A percentile compares a stretch with the other conserved stretches of the same genome.
Conservation (phyloP, 1,284 basidiomycete genomes). For the Tilletia caries region DNA sequence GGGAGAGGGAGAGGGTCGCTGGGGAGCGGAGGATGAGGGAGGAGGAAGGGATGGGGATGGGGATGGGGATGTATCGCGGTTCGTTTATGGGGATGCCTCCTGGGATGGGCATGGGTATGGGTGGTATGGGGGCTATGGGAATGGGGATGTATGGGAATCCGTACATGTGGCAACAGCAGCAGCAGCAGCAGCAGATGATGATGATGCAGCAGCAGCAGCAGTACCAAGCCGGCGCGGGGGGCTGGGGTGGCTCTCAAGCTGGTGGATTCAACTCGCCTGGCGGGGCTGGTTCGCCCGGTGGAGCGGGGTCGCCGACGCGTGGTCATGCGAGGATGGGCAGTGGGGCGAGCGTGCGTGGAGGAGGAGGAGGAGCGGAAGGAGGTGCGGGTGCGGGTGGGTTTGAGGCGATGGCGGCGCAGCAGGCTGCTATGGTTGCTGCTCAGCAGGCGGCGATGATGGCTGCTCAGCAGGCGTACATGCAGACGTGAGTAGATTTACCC, state of each 20-base stretch:
- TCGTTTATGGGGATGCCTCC: conserved; percentile 10
- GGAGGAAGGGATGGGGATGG: conserved; percentile 79
- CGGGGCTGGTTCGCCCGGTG: background rate
- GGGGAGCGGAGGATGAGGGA: conserved; percentile 71
- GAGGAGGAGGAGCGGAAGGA: conserved; percentile 20
- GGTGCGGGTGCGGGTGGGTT: conserved; percentile 18
- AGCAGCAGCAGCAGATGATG: conserved; percentile 36
- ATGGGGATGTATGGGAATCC: conserved; percentile 24
- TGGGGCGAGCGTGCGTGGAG: conserved; percentile 7
- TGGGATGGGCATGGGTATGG: conserved; percentile 25
- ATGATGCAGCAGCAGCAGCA: background rate
- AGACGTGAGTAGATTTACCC: conserved; percentile 22
- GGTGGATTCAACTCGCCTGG: background rate
- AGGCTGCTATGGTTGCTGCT: conserved; percentile 46
- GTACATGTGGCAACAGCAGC: conserved; percentile 30
- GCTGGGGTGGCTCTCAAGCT: background rate
- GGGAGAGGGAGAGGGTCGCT: conserved; percentile 76
- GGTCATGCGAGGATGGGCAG: background rate
- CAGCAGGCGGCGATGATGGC: conserved; percentile 50
- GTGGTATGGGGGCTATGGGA: too few relatives aligned
- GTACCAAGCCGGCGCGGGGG: background rate
- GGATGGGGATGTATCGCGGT: conserved; percentile 69
- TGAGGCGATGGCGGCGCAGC: conserved; percentile 40
- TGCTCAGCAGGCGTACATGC: conserved; percentile 50
- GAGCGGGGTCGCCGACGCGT: conserved; percentile 9